phyloP scores from a whole-genome alignment of 495 filamentous ascomycete species.

The Hypoxylon lenormandii region DNA sequence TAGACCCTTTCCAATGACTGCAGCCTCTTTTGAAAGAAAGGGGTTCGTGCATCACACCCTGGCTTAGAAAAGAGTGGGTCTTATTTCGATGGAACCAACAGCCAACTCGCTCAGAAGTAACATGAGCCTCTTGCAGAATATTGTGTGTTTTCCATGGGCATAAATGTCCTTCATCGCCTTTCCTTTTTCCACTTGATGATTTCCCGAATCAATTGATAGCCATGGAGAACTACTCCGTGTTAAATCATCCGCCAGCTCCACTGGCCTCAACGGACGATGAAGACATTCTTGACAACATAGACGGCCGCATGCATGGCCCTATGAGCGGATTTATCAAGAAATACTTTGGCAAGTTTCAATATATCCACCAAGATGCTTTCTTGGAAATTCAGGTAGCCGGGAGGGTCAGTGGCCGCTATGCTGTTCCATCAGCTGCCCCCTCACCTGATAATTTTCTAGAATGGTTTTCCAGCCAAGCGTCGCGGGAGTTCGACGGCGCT shows the following conservation, averaged over 20 bases:
- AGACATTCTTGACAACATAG: slow-evolving; percentile 49
- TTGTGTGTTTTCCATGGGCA: too few relatives aligned
- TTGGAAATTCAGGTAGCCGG: slow-evolving; percentile 35
- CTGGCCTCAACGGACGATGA: slow-evolving; percentile 34
- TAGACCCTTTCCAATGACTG: too few relatives aligned
- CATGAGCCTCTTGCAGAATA: too few relatives aligned
- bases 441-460: slow-evolving; percentile 37
- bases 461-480: slow-evolving; percentile 46
- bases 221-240: slow-evolving; percentile 28
- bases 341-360: slow-evolving; percentile 43
- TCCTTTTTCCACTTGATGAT: too few relatives aligned
- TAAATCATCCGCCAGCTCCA: slow-evolving; percentile 24
- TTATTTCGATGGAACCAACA: too few relatives aligned
- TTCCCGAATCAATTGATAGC: too few relatives aligned
- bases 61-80: too few relatives aligned
- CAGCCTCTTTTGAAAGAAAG: too few relatives aligned
- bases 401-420: slow-evolving; percentile 21
- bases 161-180: too few relatives aligned
- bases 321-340: slow-evolving; percentile 45
- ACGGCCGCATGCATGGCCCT: slow-evolving; percentile 46
- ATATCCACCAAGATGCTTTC: slow-evolving; percentile 30
- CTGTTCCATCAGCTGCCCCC: slow-evolving; percentile 33
- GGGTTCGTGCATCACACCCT: too few relatives aligned
- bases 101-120: too few relatives aligned
- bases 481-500: slow-evolving; percentile 32